Percentiles rank a stretch among this genome's conserved stretches.
Evolutionary conservation across 805 yeast genomes (phyloP).

Genomic region (Saturnispora serradocipensis): DNA sequence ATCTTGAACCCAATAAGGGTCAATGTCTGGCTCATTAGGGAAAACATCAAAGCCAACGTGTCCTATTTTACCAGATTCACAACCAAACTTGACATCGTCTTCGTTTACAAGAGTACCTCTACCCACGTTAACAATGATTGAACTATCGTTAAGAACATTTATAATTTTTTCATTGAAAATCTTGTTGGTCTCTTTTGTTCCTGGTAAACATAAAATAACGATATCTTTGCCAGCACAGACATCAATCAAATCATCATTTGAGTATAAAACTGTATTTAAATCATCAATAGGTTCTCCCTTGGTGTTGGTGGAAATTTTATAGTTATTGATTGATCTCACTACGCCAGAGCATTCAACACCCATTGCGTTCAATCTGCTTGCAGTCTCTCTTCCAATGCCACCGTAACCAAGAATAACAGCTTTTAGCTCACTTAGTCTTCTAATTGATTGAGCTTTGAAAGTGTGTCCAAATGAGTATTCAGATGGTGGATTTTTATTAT

Average conservation of each 20-base stretch:
- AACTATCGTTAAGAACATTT: slow-evolving; percentile 39
- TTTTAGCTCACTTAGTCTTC: slow-evolving; percentile 31
- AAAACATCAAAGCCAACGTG: slow-evolving; percentile 71
- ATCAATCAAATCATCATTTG: slow-evolving; percentile 36
- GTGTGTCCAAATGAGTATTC: slow-evolving; percentile 16
- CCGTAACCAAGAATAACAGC: slow-evolving; percentile 71
- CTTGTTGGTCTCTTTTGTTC: slow-evolving; percentile 46
- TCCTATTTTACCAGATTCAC: slow-evolving; percentile 48
- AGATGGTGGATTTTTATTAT: slow-evolving; percentile 5
- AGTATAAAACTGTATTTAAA: slow-evolving; percentile 39
- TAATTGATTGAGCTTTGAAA: slow-evolving; percentile 7
- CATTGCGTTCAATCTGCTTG: slow-evolving; percentile 41
- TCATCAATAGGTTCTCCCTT: slow-evolving; percentile 24
- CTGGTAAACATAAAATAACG: slow-evolving; percentile 60
- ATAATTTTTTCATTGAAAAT: slow-evolving; percentile 43
- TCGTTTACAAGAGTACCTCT: slow-evolving; percentile 65
- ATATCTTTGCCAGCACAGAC: slow-evolving; percentile 36
- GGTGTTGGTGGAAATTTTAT: slow-evolving; percentile 27
- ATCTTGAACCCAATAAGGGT: slow-evolving; percentile 10
- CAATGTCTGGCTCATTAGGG: slow-evolving; percentile 50
- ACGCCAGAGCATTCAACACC: slow-evolving; percentile 60
- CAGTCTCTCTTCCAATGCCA: slow-evolving; percentile 60
- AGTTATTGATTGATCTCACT: slow-evolving; percentile 33
- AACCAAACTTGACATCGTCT: slow-evolving; percentile 50
- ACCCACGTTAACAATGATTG: slow-evolving; percentile 65